These are phyloP conservation scores for Nosema granulosis DNA, from an alignment of 371 early-diverging fungal genomes.

Conservation along the genomic window DNA sequence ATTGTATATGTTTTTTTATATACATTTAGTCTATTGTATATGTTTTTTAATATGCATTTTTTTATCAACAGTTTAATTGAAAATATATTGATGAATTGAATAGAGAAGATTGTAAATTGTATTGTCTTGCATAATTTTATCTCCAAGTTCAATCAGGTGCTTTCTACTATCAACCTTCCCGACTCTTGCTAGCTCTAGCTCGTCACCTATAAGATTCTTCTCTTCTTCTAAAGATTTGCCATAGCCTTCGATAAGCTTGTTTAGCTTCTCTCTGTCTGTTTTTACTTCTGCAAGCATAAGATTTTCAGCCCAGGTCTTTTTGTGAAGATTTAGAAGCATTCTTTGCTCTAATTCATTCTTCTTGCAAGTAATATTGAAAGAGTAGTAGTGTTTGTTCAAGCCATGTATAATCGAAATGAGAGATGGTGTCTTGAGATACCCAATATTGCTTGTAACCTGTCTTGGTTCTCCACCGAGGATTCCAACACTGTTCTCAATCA, in stretches of 20 bases:
- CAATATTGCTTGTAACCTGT: conserved; percentile 95
- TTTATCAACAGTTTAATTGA: conserved; percentile 41
- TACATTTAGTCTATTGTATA: too few relatives aligned
- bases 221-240: conserved; percentile 61
- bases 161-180: conserved; percentile 65
- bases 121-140: conserved; percentile 58
- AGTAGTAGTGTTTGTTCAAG: conserved; percentile 96
- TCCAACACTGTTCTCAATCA: conserved; percentile 81
- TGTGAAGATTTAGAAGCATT: conserved; percentile 94
- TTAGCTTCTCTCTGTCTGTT: conserved; percentile 70
- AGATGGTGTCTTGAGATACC: conserved; percentile 93
- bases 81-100: conserved; percentile 62
- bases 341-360: conserved; percentile 96
- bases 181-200: conserved; percentile 57
- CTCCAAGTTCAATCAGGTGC: conserved; percentile 59
- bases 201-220: conserved; percentile 54
- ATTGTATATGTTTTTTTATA: too few relatives aligned
- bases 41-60: background rate
- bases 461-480: conserved; percentile 90
- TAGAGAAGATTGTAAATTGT: conserved; percentile 63
- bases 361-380: conserved; percentile 93
- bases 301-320: conserved; percentile 96
- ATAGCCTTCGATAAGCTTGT: conserved; percentile 55
- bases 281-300: conserved; percentile 77
- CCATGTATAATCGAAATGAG: conserved; percentile 95